These are phyloP conservation scores for Persicaria tinctoria DNA, from an alignment of 148 eudicot genomes.

Conservation along the genomic window DNA sequence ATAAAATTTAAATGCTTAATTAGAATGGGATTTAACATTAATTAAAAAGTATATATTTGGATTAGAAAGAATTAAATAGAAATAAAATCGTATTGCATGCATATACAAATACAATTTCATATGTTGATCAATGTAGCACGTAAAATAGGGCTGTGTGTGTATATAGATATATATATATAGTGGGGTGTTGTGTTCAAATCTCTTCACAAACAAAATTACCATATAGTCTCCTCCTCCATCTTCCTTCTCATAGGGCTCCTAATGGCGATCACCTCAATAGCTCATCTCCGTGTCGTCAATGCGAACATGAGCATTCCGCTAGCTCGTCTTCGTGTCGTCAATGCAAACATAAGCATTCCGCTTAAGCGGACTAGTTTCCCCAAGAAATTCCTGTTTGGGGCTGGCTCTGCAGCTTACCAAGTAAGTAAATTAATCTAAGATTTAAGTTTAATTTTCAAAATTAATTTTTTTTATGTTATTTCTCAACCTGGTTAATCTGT, in stretches of 20 bases:
- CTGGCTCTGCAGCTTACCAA: conserved; percentile 10
- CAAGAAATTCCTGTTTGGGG: conserved; percentile 2
- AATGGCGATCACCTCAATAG: not conserved
- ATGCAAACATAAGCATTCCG: not conserved
- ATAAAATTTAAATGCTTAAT: too few relatives aligned
- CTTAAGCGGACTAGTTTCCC: conserved; percentile 7
- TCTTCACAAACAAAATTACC: not conserved
- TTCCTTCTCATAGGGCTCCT: not conserved
- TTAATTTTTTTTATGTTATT: not conserved
- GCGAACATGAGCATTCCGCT: too few relatives aligned
- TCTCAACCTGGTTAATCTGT: too few relatives aligned
- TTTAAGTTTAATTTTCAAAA: not conserved
- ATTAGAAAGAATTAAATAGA: too few relatives aligned
- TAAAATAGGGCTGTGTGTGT: not conserved
- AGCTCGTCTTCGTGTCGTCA: not conserved
- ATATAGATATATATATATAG: not conserved
- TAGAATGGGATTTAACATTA: too few relatives aligned
- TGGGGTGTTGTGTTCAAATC: not conserved
- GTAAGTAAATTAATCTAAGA: not conserved
- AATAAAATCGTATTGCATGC: not conserved
- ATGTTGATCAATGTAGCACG: not conserved
- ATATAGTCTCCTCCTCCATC: not conserved
- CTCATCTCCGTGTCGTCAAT: not conserved
- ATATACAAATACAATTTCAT: not conserved
- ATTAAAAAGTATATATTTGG: too few relatives aligned